Conservation (phyloP, 495 filamentous ascomycete genomes). For the Lasiosphaeria miniovina region DNA sequence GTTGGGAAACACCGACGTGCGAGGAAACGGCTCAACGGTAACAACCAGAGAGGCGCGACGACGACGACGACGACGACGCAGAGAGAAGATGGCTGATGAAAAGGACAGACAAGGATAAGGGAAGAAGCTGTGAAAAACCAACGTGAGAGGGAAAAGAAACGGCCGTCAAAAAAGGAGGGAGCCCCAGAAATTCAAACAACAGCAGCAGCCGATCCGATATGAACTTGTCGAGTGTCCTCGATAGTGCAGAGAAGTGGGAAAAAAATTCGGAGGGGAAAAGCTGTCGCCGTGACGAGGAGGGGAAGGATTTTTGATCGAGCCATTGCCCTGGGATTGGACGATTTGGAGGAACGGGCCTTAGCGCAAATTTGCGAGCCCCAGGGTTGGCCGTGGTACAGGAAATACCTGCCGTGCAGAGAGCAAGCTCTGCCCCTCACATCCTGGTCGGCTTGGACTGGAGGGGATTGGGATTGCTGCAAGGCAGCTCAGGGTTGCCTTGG, state of each 20-base stretch:
- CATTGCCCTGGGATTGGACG: slow-evolving; percentile 29
- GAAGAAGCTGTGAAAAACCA: slow-evolving; percentile 20
- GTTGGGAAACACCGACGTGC: slow-evolving; percentile 16
- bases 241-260: slow-evolving; percentile 26
- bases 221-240: slow-evolving; percentile 31
- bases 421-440: neutral
- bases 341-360: slow-evolving; percentile 2
- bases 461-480: neutral
- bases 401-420: too few relatives aligned
- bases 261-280: slow-evolving; percentile 25
- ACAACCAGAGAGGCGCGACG: slow-evolving; percentile 14
- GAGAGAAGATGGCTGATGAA: slow-evolving; percentile 20
- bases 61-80: slow-evolving; percentile 18
- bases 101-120: slow-evolving; percentile 24
- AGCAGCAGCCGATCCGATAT: slow-evolving; percentile 31
- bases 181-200: slow-evolving; percentile 46
- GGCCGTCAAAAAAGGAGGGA: slow-evolving; percentile 48
- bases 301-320: slow-evolving; percentile 33
- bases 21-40: slow-evolving; percentile 22
- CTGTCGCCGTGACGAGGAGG: slow-evolving; percentile 26
- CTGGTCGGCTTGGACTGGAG: neutral
- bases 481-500: neutral
- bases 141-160: slow-evolving; percentile 44
- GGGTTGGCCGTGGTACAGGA: slow-evolving; percentile 1
- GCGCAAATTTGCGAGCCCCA: slow-evolving; percentile 3